Conservation (phyloP, 192 early-diverging fungal species). For the Radiomyces spectabilis region DNA sequence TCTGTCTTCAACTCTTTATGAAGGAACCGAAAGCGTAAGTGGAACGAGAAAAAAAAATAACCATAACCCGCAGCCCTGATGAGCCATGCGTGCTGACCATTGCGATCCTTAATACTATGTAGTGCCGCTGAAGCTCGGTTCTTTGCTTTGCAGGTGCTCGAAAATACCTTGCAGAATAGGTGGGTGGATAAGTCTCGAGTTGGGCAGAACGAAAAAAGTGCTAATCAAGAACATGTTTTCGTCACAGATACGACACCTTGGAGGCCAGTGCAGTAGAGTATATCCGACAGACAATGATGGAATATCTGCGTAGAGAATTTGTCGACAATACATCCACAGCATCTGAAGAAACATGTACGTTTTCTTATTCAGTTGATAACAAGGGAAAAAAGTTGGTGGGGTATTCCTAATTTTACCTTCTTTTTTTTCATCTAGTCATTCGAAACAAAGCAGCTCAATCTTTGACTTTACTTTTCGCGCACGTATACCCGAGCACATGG, state of each 20-base stretch:
- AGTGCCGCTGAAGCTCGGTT: constrained; percentile 74
- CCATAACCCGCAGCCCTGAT: no score
- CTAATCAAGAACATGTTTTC: background rate
- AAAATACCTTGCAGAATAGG: constrained; percentile 59
- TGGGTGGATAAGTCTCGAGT: constrained; percentile 21
- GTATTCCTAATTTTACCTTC: background rate
- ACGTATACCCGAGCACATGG: constrained; percentile 82
- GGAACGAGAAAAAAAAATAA: no score
- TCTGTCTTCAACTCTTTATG: constrained; percentile 75
- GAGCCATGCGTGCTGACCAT: no score
- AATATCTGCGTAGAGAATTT: constrained; percentile 50
- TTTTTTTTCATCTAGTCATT: constrained; percentile 30
- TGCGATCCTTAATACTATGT: no score
- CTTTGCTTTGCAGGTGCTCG: constrained; percentile 79
- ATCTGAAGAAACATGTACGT: constrained; percentile 45
- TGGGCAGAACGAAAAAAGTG: background rate
- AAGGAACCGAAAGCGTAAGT: constrained; percentile 61
- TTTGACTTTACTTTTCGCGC: constrained; percentile 72
- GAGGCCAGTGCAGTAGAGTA: constrained; percentile 42
- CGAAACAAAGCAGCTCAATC: constrained; percentile 83
- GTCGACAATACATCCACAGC: constrained; percentile 28
- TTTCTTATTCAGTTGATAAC: background rate
- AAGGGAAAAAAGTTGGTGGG: background rate
- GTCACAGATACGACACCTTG: constrained; percentile 39
- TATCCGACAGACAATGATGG: constrained; percentile 49